Percentiles rank a stretch among this genome's conserved stretches.
Conservation (phyloP, 352 stramenopile genomes). For the Sclerospora graminicola region DNA sequence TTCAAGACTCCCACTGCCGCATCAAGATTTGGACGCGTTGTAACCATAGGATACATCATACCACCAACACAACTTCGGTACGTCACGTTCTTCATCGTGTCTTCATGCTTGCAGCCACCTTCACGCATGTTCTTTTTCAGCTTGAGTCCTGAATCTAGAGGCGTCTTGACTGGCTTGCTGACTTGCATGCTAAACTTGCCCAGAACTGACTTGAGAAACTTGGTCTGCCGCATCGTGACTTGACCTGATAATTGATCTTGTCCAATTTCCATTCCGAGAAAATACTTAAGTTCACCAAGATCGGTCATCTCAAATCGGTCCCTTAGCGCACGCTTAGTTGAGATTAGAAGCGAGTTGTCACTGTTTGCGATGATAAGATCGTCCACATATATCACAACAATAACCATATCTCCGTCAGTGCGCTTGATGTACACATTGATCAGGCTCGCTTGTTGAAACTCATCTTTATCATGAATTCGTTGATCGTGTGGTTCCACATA, state of each 20-base stretch:
- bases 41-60: conserved; percentile 13
- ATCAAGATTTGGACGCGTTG: conserved; percentile 6
- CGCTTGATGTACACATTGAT: neutral
- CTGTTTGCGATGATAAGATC: conserved; percentile 3
- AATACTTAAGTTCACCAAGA: neutral
- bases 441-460: neutral
- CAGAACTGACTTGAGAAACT: neutral
- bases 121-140: neutral
- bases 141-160: neutral
- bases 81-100: conserved; percentile 8
- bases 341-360: neutral
- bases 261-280: neutral
- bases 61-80: conserved; percentile 10
- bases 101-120: neutral
- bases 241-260: neutral
- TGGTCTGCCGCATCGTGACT: neutral
- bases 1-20: neutral
- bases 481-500: neutral
- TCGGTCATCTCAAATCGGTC: neutral
- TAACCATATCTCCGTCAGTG: conserved; percentile 4
- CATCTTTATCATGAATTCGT: neutral
- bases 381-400: conserved; percentile 6
- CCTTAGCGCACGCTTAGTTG: neutral
- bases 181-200: neutral
- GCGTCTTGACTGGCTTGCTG: neutral